These are phyloP conservation scores for Pythium myriotylum DNA, from an alignment of 352 stramenopile species.

Conservation along the genomic window DNA sequence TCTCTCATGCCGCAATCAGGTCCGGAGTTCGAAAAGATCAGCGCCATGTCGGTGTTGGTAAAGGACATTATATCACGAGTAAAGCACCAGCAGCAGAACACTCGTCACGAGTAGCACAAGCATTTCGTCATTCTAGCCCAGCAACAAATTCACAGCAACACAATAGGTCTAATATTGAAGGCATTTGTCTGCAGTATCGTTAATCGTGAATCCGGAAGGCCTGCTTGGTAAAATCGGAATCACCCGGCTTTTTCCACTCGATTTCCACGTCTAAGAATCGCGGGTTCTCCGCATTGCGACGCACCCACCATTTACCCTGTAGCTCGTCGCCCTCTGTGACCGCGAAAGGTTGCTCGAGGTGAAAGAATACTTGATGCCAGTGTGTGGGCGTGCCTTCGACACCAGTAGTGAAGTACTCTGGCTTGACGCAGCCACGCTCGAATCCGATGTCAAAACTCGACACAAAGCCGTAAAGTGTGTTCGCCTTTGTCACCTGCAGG, in stretches of 20 bases:
- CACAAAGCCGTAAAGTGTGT: slow-evolving; percentile 95
- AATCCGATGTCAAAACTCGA: slow-evolving; percentile 98
- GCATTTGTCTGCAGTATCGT: slow-evolving; percentile 3
- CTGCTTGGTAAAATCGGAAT: slow-evolving; percentile 49
- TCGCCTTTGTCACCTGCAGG: slow-evolving; percentile 83
- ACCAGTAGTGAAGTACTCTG: slow-evolving; percentile 96
- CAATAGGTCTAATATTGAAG: slow-evolving; percentile 1
- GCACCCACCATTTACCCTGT: slow-evolving; percentile 84
- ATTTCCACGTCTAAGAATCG: slow-evolving; percentile 93
- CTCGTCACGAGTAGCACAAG: neutral
- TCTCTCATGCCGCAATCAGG: slow-evolving; percentile 47
- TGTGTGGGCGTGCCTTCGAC: slow-evolving; percentile 93
- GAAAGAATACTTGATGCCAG: slow-evolving; percentile 99
- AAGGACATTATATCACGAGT: slow-evolving; percentile 79
- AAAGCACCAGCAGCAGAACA: slow-evolving; percentile 40
- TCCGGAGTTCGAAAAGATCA: slow-evolving; percentile 68
- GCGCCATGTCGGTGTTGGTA: slow-evolving; percentile 80
- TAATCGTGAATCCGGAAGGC: slow-evolving; percentile 81
- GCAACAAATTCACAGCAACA: no score
- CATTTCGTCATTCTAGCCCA: no score
- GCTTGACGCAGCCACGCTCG: slow-evolving; percentile 88
- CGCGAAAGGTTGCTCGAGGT: slow-evolving; percentile 83
- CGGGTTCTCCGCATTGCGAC: slow-evolving; percentile 91
- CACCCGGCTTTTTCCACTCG: slow-evolving; percentile 61
- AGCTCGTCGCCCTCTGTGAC: slow-evolving; percentile 81